phyloP scores from a whole-genome alignment of 2,329 filamentous ascomycete genomes.

The Tricladium varicosporioides region DNA sequence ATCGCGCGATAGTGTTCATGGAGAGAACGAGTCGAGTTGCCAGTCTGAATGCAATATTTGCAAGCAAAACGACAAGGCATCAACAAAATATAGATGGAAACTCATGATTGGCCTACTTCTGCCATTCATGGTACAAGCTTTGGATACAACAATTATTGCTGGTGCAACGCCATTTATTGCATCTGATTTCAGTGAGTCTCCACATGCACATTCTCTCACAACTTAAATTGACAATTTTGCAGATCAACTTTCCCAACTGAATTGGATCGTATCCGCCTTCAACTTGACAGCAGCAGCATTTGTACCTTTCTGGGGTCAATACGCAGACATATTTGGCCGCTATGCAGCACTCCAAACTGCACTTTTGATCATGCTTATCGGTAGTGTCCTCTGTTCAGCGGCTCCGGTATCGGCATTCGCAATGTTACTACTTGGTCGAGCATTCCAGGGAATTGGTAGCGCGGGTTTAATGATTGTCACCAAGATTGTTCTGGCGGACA shows the following conservation, averaged over 20 bases:
- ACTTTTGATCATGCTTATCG: constrained; percentile 56
- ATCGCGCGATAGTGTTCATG: background rate
- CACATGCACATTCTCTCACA: background rate
- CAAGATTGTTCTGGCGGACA: constrained; percentile 62
- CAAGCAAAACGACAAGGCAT: constrained; percentile 32
- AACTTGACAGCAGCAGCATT: constrained; percentile 66
- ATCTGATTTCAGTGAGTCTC: constrained; percentile 55
- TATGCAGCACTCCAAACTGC: constrained; percentile 56
- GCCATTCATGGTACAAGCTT: constrained; percentile 59
- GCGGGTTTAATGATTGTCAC: constrained; percentile 61
- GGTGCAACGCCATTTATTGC: constrained; percentile 62
- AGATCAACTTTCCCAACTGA: constrained; percentile 56
- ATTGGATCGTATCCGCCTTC: constrained; percentile 69
- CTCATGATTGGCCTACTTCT: constrained; percentile 56
- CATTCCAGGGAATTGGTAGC: constrained; percentile 59
- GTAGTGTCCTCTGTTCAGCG: constrained; percentile 60
- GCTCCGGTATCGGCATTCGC: constrained; percentile 53
- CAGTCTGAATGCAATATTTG: constrained; percentile 18
- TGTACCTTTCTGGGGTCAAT: constrained; percentile 63
- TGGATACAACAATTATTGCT: constrained; percentile 64
- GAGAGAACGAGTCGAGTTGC: background rate
- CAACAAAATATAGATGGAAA: constrained; percentile 53
- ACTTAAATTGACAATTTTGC: constrained; percentile 1
- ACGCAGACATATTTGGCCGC: constrained; percentile 64
- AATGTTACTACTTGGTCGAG: constrained; percentile 61